phyloP scores from a whole-genome alignment of 768 basidiomycete species.

The Tricholoma terreum region DNA sequence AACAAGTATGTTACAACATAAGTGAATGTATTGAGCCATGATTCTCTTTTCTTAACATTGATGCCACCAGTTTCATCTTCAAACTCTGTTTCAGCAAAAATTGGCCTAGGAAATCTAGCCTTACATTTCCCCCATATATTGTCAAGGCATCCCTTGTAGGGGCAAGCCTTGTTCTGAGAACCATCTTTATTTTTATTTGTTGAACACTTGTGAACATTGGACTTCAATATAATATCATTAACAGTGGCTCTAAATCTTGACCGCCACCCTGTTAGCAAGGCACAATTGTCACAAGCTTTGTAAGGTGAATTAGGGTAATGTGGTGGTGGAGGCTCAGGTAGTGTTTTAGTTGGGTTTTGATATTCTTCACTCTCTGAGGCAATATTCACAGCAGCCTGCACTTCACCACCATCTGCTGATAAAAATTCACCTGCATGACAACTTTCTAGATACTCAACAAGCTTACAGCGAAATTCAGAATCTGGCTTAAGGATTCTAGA shows the following conservation, averaged over 20 bases:
- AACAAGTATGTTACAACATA: constrained; percentile 25
- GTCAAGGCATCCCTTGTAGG: constrained; percentile 21
- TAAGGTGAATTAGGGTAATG: background rate
- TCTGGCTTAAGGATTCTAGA: constrained; percentile 20
- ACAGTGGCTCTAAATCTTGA: constrained; percentile 14
- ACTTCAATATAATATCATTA: constrained; percentile 26
- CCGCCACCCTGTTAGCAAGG: constrained; percentile 10
- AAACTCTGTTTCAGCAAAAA: constrained; percentile 15
- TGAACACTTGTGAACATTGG: constrained; percentile 29
- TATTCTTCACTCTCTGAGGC: background rate
- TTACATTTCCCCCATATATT: constrained; percentile 28
- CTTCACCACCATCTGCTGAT: constrained; percentile 1
- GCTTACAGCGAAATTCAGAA: constrained; percentile 21
- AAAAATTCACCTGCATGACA: no score
- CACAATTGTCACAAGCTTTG: background rate
- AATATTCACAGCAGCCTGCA: background rate
- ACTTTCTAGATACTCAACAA: constrained; percentile 31
- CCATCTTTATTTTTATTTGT: constrained; percentile 9
- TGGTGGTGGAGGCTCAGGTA: constrained; percentile 22
- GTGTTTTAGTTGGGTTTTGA: constrained; percentile 15
- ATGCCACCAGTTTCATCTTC: constrained; percentile 25
- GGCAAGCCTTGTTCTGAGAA: constrained; percentile 1
- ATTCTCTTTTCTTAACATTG: constrained; percentile 21
- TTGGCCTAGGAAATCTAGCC: constrained; percentile 32
- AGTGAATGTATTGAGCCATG: constrained; percentile 31